Evolutionary conservation across 805 yeast species (phyloP).

Genomic region (Priceomyces castillae): DNA sequence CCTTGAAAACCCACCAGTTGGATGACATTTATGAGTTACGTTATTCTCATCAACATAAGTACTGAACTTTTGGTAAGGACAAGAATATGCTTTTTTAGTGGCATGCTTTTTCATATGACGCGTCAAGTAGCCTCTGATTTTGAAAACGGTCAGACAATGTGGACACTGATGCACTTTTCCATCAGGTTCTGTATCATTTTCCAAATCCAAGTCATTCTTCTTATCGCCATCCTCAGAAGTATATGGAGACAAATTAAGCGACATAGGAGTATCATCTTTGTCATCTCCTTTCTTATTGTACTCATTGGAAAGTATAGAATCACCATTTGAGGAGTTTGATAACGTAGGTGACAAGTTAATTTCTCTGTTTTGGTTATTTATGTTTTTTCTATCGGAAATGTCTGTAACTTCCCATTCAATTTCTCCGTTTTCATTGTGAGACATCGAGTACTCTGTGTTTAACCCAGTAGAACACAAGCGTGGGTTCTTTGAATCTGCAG

Average conservation of each 20-base stretch:
- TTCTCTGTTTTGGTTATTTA: background rate
- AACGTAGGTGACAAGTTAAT: constrained; percentile 33
- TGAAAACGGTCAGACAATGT: constrained; percentile 48
- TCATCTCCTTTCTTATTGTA: constrained; percentile 13
- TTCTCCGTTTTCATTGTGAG: constrained; percentile 51
- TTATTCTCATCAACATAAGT: constrained; percentile 39
- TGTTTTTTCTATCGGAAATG: constrained; percentile 15
- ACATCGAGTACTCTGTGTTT: constrained; percentile 49
- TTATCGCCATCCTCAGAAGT: constrained; percentile 14
- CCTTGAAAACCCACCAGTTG: constrained; percentile 57
- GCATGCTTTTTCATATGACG: constrained; percentile 56
- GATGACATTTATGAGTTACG: constrained; percentile 48
- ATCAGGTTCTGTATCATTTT: constrained; percentile 13
- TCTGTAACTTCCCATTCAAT: constrained; percentile 57
- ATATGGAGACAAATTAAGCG: constrained; percentile 29
- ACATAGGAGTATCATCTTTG: constrained; percentile 26
- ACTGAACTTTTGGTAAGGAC: constrained; percentile 48
- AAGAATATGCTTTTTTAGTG: constrained; percentile 47
- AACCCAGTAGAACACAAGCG: constrained; percentile 50
- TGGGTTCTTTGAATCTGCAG: constrained; percentile 8
- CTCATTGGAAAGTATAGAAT: constrained; percentile 22
- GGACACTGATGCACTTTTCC: constrained; percentile 41
- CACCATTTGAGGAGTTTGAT: constrained; percentile 35
- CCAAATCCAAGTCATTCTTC: constrained; percentile 8
- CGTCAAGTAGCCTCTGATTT: constrained; percentile 52